phyloP scores from a whole-genome alignment of 1,284 basidiomycete species.

The Trametes polyzona region DNA sequence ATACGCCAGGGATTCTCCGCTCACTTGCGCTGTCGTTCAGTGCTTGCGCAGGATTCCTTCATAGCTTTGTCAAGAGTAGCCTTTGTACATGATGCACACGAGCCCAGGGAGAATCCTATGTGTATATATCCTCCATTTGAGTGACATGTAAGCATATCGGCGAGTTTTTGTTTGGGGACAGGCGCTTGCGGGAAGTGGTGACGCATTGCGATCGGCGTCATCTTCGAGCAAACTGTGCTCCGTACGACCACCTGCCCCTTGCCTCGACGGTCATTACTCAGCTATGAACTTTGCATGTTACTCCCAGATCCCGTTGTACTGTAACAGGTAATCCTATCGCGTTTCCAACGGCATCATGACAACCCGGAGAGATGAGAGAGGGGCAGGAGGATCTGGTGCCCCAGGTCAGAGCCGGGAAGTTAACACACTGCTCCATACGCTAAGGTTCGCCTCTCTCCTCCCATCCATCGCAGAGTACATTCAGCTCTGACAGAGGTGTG shows the following conservation, averaged over 20 bases:
- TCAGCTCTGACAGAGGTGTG: not conserved
- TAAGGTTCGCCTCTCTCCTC: conserved; percentile 26
- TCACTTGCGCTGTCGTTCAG: no score
- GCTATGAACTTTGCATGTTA: conserved; percentile 2
- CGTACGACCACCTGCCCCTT: not conserved
- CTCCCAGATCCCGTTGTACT: not conserved
- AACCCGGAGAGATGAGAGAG: not conserved
- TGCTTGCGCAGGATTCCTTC: no score
- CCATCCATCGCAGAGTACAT: not conserved
- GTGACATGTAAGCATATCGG: no score
- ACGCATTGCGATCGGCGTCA: no score
- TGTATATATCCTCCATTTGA: no score
- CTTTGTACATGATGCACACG: no score
- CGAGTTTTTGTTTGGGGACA: no score
- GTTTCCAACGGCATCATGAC: not conserved
- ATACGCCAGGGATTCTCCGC: not conserved
- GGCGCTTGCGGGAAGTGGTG: not conserved
- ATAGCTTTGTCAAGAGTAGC: no score
- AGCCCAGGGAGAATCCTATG: no score
- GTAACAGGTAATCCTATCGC: not conserved
- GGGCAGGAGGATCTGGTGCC: not conserved
- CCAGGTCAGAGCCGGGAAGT: no score
- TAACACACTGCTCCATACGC: conserved; percentile 30
- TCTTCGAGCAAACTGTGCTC: not conserved
- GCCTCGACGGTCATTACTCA: not conserved